These are phyloP conservation scores for Drechmeria coniospora DNA, from an alignment of 2,329 filamentous ascomycete species.

Conservation along the genomic window DNA sequence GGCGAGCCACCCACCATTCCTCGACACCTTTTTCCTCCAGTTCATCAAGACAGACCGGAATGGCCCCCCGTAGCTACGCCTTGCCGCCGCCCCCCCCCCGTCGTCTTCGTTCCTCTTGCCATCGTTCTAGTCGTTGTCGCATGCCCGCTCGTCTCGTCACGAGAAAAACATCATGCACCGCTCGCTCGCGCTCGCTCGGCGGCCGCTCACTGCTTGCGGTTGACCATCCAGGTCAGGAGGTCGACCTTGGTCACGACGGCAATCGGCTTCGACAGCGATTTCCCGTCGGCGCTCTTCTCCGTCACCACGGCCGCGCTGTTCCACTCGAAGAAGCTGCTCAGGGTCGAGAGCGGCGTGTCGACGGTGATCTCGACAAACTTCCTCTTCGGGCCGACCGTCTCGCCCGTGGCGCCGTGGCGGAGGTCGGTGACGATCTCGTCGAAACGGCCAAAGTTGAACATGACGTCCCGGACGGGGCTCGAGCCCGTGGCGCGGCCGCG, in stretches of 20 bases:
- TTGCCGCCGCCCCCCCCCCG: too few species aligned
- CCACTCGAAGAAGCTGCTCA: conserved; percentile 95
- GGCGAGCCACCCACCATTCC: conserved; percentile 11
- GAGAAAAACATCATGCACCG: too few species aligned
- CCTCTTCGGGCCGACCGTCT: conserved; percentile 31
- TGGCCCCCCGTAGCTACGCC: too few species aligned
- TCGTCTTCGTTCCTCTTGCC: too few species aligned
- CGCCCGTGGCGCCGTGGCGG: conserved; percentile 38
- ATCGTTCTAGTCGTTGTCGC: too few species aligned
- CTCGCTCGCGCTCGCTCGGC: too few species aligned
- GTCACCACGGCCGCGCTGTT: conserved; percentile 93
- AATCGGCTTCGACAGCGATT: conserved; percentile 55
- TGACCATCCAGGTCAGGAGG: conserved; percentile 81
- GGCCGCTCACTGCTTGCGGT: conserved; percentile 27
- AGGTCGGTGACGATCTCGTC: conserved; percentile 86
- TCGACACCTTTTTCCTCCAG: too few species aligned
- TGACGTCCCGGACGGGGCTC: conserved; percentile 68
- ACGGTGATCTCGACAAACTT: conserved; percentile 89
- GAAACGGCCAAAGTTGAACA: conserved; percentile 89
- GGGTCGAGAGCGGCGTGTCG: conserved; percentile 67
- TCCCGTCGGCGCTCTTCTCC: conserved; percentile 44
- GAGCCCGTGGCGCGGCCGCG: conserved; percentile 61
- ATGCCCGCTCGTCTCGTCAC: too few species aligned
- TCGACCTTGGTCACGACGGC: conserved; percentile 96
- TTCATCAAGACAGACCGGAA: too few species aligned